Percentiles rank a stretch among this genome's conserved stretches.
These are phyloP conservation scores for Russula abietina DNA, from an alignment of 768 basidiomycete genomes.

Conservation along the genomic window DNA sequence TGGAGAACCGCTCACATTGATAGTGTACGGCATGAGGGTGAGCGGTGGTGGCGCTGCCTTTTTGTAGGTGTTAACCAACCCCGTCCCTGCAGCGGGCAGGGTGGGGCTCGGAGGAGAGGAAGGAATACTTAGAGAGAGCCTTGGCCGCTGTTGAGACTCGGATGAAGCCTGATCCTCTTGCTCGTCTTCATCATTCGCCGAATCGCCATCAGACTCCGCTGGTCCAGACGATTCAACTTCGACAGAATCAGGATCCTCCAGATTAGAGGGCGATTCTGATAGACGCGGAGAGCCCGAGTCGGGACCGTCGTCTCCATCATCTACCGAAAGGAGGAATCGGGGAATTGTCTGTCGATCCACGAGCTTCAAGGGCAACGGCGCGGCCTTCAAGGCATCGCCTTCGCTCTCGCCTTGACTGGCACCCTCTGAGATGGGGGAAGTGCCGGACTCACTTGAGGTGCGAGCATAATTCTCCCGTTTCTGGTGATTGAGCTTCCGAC, in stretches of 20 bases:
- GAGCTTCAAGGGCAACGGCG: constrained; percentile 46
- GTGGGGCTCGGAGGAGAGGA: constrained; percentile 37
- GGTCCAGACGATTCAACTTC: constrained; percentile 30
- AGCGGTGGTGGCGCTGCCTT: constrained; percentile 53
- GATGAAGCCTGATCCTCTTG: constrained; percentile 32
- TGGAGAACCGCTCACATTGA: constrained; percentile 33
- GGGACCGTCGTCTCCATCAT: constrained; percentile 25
- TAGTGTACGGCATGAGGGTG: constrained; percentile 33
- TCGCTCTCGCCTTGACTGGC: constrained; percentile 27
- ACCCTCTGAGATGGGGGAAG: constrained; percentile 21
- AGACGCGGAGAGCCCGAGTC: constrained; percentile 12
- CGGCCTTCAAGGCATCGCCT: constrained; percentile 27
- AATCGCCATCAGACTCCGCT: constrained; percentile 30
- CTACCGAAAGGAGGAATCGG: constrained; percentile 24
- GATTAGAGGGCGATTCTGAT: constrained; percentile 23
- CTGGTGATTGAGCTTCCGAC: constrained; percentile 53
- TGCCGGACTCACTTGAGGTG: neutral
- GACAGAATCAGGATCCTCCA: constrained; percentile 36
- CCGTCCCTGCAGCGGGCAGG: constrained; percentile 28
- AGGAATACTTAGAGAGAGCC: constrained; percentile 37
- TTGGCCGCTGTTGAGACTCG: constrained; percentile 29
- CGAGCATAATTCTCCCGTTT: constrained; percentile 37
- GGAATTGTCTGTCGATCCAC: constrained; percentile 37
- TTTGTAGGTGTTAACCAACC: constrained; percentile 23
- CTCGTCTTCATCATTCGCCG: constrained; percentile 40